phyloP scores from a whole-genome alignment of 345 rosid genomes.

The Eucalyptus pauciflora region DNA sequence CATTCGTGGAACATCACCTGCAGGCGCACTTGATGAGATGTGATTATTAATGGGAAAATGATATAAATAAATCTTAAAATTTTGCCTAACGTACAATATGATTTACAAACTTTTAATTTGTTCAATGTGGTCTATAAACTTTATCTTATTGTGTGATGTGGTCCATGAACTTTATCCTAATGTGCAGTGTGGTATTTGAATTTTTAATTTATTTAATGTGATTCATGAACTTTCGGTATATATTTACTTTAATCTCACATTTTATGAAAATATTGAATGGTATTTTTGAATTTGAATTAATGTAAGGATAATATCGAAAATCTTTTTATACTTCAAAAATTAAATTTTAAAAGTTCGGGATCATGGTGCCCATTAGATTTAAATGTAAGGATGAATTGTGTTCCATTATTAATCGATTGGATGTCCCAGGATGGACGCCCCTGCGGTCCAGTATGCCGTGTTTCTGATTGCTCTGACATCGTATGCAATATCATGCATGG shows the following conservation, averaged over 20 bases:
- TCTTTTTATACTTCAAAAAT: no score
- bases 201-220: no score
- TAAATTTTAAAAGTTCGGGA: no score
- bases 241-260: fast-evolving
- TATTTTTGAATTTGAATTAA: no score
- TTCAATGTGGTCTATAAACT: no score
- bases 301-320: no score
- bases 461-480: neutral
- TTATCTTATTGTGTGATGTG: fast-evolving
- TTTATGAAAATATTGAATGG: neutral
- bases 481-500: neutral
- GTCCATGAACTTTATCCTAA: neutral
- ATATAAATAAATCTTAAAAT: no score
- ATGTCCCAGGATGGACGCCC: neutral
- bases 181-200: no score
- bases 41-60: neutral
- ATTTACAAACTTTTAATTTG: no score
- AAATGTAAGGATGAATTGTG: no score
- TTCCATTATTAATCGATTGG: neutral
- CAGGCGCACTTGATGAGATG: neutral
- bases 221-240: no score
- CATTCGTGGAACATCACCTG: neutral
- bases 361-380: no score
- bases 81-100: neutral
- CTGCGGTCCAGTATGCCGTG: neutral